phyloP scores from a whole-genome alignment of 305 asterid species.

The Lippia alba region DNA sequence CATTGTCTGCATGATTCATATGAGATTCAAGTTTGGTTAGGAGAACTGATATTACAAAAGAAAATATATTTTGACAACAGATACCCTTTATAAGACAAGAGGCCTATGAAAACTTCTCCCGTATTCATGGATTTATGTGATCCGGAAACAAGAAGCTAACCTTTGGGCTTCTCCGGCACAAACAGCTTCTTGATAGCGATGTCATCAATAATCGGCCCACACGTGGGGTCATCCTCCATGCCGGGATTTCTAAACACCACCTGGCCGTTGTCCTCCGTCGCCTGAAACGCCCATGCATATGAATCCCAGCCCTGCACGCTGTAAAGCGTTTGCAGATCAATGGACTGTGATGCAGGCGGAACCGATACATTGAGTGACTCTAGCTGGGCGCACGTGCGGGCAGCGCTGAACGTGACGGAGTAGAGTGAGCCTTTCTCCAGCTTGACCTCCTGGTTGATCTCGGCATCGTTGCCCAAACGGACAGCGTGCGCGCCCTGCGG shows the following conservation, averaged over 20 bases:
- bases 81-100: too few species aligned
- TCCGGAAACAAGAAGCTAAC: slow-evolving; percentile 40
- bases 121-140: too few species aligned
- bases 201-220: slow-evolving; percentile 95
- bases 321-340: slow-evolving; percentile 85
- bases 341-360: slow-evolving; percentile 77
- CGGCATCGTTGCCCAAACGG: slow-evolving; percentile 89
- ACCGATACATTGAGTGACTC: slow-evolving; percentile 91
- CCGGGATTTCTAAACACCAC: slow-evolving; percentile 86
- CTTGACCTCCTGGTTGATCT: slow-evolving; percentile 73
- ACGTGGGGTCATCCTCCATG: slow-evolving; percentile 96
- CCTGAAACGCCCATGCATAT: slow-evolving; percentile 88
- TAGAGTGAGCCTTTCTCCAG: slow-evolving; percentile 76
- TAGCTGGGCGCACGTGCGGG: slow-evolving; percentile 97
- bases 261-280: slow-evolving; percentile 51
- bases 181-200: slow-evolving; percentile 88
- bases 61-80: too few species aligned
- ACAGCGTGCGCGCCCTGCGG: slow-evolving; percentile 85
- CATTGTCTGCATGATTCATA: slow-evolving; percentile 55
- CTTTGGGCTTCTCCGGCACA: slow-evolving; percentile 71
- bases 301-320: slow-evolving; percentile 92
- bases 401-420: slow-evolving; percentile 89
- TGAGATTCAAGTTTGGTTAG: not conserved
- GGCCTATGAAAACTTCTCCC: too few species aligned
- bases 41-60: too few species aligned